Evolutionary conservation across 805 yeast genomes (phyloP).

Genomic region (Barnettozyma wickerhamii): DNA sequence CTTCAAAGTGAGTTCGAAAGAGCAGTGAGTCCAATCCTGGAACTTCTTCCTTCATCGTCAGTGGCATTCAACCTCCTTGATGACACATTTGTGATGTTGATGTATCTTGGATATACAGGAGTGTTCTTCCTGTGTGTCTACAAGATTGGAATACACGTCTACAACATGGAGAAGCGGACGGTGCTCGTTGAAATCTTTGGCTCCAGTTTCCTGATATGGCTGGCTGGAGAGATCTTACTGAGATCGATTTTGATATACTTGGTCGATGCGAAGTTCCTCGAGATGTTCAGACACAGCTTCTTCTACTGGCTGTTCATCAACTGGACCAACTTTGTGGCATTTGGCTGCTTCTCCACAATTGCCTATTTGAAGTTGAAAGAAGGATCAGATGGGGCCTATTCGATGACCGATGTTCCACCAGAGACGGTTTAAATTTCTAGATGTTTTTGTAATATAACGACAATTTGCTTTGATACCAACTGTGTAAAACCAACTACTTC

Average conservation of each 20-base stretch:
- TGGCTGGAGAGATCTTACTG: background rate
- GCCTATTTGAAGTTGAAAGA: background rate
- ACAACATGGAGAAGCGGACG: background rate
- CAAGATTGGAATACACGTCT: background rate
- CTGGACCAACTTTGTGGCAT: background rate
- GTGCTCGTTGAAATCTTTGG: background rate
- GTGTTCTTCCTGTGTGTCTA: background rate
- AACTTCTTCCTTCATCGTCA: background rate
- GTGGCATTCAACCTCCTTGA: background rate
- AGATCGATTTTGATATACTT: background rate
- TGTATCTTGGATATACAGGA: background rate
- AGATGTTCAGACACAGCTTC: background rate
- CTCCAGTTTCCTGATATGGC: background rate
- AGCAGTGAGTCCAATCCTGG: background rate
- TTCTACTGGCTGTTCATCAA: background rate
- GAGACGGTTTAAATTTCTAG: too few relatives aligned
- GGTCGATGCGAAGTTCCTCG: background rate
- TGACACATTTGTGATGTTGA: background rate
- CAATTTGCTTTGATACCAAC: too few relatives aligned
- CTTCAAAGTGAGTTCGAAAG: background rate
- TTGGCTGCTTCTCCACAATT: background rate
- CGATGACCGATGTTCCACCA: background rate
- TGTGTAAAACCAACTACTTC: too few relatives aligned
- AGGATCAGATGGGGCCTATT: background rate
- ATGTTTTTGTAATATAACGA: too few relatives aligned